Base-by-base conservation (phyloP, 352 stramenopile species). In the Lagenidium sp. region DNA sequence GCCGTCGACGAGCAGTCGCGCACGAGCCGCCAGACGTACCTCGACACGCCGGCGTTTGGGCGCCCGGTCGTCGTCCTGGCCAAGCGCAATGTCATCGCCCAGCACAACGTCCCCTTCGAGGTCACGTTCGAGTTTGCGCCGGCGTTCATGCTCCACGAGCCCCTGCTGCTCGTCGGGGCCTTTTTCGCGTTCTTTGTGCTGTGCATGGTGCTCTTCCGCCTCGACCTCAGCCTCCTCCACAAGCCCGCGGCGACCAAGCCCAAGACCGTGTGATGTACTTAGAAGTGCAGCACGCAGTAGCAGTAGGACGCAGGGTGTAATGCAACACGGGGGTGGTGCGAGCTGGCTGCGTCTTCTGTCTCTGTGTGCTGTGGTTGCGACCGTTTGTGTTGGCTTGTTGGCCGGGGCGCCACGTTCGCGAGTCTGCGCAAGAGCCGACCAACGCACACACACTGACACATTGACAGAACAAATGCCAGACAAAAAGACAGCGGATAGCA, bases 101-200 rank as follows among this genome's bases (percentile, higher is more conserved):
- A 73, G 34, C 82, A 94, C 63, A 93, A 94, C 48, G 64, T 89
- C 53, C 73, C 75, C 18, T 85, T 94, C 39, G 65, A 85, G 31
- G 72, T 95, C 32, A 91, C 83, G 25, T 95, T 94, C 53, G 78
- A 92, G 32, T 94, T 90, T 44, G 61, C 77, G 32, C 47, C 63
- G 55, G 36, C 51, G 25, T 92, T 87, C 54, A 91, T 95, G 73
- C 58, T 93, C 47, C 75, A 89, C 54, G 83, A 95, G 55, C 83
- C 83, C 38, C 55, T 91, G 43, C 63, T 95, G 57, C 56, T 94
- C n/a, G 70, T 95, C 16, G 76, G 55, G n/a, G 71, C 44, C 29
- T 95, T 91, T 59, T 53, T 94, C 50, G 63, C 67, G 29, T 83
- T 93, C 44, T 95, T 94, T 47, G 24, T 92, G 25, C 45, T 94